A percentile compares a stretch with the other conserved stretches of the same genome.
These are phyloP conservation scores for Aspergillus sp. DNA, from an alignment of 2,329 filamentous ascomycete genomes.

Conservation along the genomic window DNA sequence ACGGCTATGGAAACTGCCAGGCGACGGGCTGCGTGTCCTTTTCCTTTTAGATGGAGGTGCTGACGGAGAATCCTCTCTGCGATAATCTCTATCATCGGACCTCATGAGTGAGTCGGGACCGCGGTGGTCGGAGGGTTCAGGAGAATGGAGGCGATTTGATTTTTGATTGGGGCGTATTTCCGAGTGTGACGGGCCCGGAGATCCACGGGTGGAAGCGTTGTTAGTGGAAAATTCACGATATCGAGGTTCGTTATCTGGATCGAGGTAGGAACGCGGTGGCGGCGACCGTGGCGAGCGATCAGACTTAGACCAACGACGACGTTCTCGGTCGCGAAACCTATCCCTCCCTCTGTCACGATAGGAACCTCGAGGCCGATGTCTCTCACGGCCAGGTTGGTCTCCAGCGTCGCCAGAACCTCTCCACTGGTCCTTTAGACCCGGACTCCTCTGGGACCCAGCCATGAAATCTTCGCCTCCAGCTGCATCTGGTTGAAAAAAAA, in stretches of 20 bases:
- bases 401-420: constrained; percentile 44
- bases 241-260: constrained; percentile 31
- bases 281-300: constrained; percentile 44
- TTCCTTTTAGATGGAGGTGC: constrained; percentile 37
- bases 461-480: constrained; percentile 43
- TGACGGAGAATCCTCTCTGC: constrained; percentile 32
- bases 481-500: constrained; percentile 38
- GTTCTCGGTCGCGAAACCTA: constrained; percentile 42
- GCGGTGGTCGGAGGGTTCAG: constrained; percentile 23
- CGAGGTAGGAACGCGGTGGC: constrained; percentile 33
- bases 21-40: constrained; percentile 44
- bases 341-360: constrained; percentile 39
- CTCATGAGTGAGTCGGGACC: constrained; percentile 20
- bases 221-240: constrained; percentile 31
- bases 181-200: constrained; percentile 25
- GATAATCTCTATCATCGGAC: constrained; percentile 25
- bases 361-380: constrained; percentile 44
- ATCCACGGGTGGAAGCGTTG: constrained; percentile 26
- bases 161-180: constrained; percentile 23
- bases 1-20: constrained; percentile 28
- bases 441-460: constrained; percentile 51
- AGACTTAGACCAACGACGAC: constrained; percentile 34
- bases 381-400: constrained; percentile 37
- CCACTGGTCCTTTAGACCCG: constrained; percentile 53
- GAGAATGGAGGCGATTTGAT: constrained; percentile 22